phyloP scores from a whole-genome alignment of 2,329 filamentous ascomycete genomes.

The Penicillium janthinellum region DNA sequence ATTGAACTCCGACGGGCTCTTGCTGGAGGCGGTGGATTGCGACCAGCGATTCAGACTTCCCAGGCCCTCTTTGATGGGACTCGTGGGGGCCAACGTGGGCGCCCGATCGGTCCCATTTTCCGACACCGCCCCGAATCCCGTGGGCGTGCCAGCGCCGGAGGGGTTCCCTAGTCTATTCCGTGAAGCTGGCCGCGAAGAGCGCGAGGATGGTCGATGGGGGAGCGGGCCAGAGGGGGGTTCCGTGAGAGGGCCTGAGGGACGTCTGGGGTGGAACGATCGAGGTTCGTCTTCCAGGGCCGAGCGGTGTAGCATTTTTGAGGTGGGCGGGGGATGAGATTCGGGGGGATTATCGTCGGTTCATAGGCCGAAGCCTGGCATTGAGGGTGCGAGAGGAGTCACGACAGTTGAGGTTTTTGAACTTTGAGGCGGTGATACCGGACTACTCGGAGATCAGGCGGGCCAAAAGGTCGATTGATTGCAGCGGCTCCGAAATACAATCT shows the following conservation, averaged over 20 bases:
- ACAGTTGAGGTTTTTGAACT: neutral
- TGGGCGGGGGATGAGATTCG: slow-evolving; percentile 1
- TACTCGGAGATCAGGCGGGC: neutral
- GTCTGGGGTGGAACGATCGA: slow-evolving; percentile 24
- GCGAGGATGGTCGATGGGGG: slow-evolving; percentile 24
- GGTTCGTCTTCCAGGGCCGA: slow-evolving; percentile 27
- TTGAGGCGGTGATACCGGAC: neutral
- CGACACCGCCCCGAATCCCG: slow-evolving; percentile 21
- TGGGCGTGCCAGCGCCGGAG: slow-evolving; percentile 17
- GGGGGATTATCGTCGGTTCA: slow-evolving; percentile 4
- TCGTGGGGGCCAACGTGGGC: slow-evolving; percentile 19
- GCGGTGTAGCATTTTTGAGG: slow-evolving; percentile 28
- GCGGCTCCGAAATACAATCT: slow-evolving; percentile 1
- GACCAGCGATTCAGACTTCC: slow-evolving; percentile 61
- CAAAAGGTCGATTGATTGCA: slow-evolving; percentile 3
- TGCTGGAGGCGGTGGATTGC: slow-evolving; percentile 57
- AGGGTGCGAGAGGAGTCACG: neutral
- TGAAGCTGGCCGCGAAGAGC: slow-evolving; percentile 23
- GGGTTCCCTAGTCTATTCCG: slow-evolving; percentile 22
- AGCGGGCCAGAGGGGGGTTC: slow-evolving; percentile 15
- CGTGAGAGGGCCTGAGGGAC: slow-evolving; percentile 20
- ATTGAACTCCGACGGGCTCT: slow-evolving; percentile 29
- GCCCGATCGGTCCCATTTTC: slow-evolving; percentile 19
- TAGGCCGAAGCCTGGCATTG: slow-evolving; percentile 7
- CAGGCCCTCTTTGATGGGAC: slow-evolving; percentile 47